Conservation (phyloP, 2,329 filamentous ascomycete species). For the Drechslerella dactyloides region DNA sequence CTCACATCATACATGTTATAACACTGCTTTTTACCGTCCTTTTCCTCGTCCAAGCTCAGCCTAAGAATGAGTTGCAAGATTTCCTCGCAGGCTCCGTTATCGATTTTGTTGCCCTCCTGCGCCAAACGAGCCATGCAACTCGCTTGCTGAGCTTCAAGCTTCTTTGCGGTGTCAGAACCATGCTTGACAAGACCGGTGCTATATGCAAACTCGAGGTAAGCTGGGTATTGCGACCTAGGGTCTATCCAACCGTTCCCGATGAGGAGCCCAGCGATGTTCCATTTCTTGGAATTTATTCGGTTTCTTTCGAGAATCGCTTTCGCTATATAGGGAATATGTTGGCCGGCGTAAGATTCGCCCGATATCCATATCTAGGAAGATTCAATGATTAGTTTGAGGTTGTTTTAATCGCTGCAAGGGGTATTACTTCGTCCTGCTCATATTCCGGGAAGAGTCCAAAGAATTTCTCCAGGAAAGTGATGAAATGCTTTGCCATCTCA, state of each 20-base stretch:
- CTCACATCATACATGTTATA: conserved; percentile 98
- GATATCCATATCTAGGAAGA: conserved; percentile 79
- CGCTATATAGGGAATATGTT: conserved; percentile 97
- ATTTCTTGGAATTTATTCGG: conserved; percentile 63
- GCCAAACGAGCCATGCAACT: conserved; percentile 70
- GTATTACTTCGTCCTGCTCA: conserved; percentile 86
- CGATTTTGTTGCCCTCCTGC: conserved; percentile 68
- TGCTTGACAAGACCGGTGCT: conserved; percentile 74
- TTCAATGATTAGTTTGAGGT: conserved; percentile 52
- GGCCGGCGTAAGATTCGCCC: conserved; percentile 94
- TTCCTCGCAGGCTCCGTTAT: conserved; percentile 73
- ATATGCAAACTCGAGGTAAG: conserved; percentile 83
- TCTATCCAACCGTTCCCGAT: conserved; percentile 99
- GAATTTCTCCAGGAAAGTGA: conserved; percentile 88
- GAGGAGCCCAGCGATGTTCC: conserved; percentile 82
- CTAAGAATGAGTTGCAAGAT: conserved; percentile 76
- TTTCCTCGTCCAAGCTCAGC: conserved; percentile 66
- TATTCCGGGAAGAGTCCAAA: conserved; percentile 91
- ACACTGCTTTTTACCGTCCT: conserved; percentile 67
- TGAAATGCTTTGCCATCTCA: conserved; percentile 87
- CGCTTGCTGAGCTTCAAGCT: conserved; percentile 72
- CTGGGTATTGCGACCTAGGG: conserved; percentile 83
- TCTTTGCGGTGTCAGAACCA: conserved; percentile 68
- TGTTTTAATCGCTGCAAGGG: no score
- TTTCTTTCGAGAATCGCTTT: conserved; percentile 88